These are phyloP conservation scores for Quercus gilva DNA, from an alignment of 306 rosid genomes.

Conservation along the genomic window DNA sequence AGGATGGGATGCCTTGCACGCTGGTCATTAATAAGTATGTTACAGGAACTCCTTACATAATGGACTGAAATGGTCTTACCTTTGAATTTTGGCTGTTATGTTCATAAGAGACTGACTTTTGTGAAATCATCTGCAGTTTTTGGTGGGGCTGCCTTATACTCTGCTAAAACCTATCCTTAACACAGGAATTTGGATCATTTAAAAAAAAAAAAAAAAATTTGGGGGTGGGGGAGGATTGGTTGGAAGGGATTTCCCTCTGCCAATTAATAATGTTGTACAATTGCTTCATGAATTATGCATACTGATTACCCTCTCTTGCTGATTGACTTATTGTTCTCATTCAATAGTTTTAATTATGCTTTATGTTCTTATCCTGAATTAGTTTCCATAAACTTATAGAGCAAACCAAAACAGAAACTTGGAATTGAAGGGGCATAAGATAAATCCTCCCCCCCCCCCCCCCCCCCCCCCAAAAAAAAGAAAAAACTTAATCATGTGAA, in stretches of 20 bases:
- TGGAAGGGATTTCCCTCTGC: too few relatives aligned
- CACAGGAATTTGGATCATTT: too few relatives aligned
- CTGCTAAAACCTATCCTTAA: too few relatives aligned
- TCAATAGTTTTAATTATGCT: not conserved
- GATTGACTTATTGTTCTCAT: not conserved
- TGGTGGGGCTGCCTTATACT: too few relatives aligned
- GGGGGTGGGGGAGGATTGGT: not conserved
- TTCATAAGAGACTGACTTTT: not conserved
- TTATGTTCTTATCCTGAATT: not conserved
- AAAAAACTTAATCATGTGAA: not conserved
- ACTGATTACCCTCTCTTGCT: not conserved
- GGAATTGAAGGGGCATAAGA: not conserved
- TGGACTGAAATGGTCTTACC: not conserved
- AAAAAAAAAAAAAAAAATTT: too few relatives aligned
- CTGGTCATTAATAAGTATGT: conserved; percentile 68
- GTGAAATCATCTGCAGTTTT: not conserved
- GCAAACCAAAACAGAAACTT: not conserved
- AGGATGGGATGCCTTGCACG: conserved; percentile 80
- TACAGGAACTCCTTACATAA: not conserved
- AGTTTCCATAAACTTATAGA: not conserved
- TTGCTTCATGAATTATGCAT: not conserved
- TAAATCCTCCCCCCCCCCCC: not conserved
- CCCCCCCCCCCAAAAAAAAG: not conserved
- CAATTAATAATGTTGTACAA: too few relatives aligned
- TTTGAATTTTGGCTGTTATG: not conserved